These are phyloP conservation scores for Aegilops speltoides DNA, from an alignment of 176 grass and related monocot species.

Conservation along the genomic window DNA sequence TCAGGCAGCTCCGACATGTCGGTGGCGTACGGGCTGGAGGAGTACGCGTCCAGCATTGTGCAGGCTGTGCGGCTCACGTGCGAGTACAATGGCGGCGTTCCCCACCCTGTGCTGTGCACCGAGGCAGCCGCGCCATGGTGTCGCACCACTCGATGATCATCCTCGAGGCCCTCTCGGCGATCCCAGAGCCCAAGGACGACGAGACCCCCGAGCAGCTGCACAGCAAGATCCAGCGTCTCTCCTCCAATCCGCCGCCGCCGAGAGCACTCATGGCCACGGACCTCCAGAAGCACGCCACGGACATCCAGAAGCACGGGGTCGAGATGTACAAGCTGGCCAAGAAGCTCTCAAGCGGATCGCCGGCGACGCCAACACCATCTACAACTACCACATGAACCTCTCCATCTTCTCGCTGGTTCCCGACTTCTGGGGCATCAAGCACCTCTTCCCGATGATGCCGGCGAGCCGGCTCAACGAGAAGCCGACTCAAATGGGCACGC, in stretches of 20 bases:
- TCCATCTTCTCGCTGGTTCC: slow-evolving; percentile 36
- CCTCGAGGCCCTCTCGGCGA: slow-evolving; percentile 20
- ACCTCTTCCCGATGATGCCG: slow-evolving; percentile 43
- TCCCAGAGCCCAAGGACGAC: slow-evolving; percentile 16
- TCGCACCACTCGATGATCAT: slow-evolving; percentile 35
- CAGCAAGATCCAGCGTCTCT: background rate
- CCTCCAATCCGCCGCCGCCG: background rate
- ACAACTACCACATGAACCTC: slow-evolving; percentile 42
- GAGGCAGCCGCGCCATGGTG: slow-evolving; percentile 24
- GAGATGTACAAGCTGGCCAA: slow-evolving; percentile 13
- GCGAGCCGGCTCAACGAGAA: slow-evolving; percentile 15
- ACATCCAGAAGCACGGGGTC: slow-evolving; percentile 23
- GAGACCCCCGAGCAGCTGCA: background rate
- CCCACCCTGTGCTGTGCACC: slow-evolving; percentile 15
- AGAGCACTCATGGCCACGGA: too few species aligned
- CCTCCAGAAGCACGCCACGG: background rate
- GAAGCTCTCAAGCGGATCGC: slow-evolving; percentile 11
- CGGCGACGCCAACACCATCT: background rate
- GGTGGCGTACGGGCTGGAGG: slow-evolving; percentile 33
- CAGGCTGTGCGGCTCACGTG: slow-evolving; percentile 20
- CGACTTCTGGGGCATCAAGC: slow-evolving; percentile 30
- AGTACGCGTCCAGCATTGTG: slow-evolving; percentile 34
- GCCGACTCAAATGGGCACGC: slow-evolving; percentile 7
- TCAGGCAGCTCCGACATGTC: slow-evolving; percentile 24
- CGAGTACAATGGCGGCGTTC: background rate